Evolutionary conservation across 495 filamentous ascomycete species (phyloP).

Genomic region (Penicillium ucsense): DNA sequence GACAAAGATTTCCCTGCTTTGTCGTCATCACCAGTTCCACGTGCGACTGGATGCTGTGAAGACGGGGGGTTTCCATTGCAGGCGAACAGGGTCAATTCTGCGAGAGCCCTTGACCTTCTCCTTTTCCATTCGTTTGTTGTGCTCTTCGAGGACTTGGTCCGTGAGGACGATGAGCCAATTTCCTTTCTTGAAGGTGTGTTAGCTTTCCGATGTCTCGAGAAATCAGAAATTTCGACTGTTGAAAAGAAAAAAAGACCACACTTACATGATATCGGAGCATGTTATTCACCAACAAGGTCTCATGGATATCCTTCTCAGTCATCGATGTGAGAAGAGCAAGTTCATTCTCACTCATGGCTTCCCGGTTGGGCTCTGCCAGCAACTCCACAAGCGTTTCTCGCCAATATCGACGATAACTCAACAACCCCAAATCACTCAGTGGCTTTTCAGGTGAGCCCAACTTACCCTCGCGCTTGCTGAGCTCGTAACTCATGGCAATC

Average conservation of each 20-base stretch:
- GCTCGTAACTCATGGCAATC: constrained; percentile 96
- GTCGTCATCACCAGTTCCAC: constrained; percentile 73
- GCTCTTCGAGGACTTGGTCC: constrained; percentile 66
- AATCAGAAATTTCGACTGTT: neutral
- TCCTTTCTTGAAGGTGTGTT: constrained; percentile 51
- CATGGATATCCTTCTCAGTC: constrained; percentile 91
- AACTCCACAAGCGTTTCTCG: constrained; percentile 84
- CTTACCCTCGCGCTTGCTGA: constrained; percentile 89
- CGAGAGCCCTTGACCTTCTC: constrained; percentile 70
- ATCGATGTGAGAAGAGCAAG: constrained; percentile 73
- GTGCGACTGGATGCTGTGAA: constrained; percentile 82
- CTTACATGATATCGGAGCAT: constrained; percentile 83
- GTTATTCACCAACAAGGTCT: constrained; percentile 82
- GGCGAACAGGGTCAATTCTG: constrained; percentile 61
- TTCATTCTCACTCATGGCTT: constrained; percentile 70
- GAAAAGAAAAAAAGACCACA: constrained; percentile 3
- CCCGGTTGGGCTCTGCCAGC: constrained; percentile 49
- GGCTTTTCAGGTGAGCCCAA: constrained; percentile 95
- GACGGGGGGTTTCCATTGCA: constrained; percentile 94
- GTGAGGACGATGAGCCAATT: constrained; percentile 88
- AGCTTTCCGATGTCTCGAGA: constrained; percentile 1
- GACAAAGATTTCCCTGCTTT: too few relatives aligned
- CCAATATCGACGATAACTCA: constrained; percentile 95
- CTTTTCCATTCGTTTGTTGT: constrained; percentile 60
- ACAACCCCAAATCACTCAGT: constrained; percentile 80